phyloP scores from a whole-genome alignment of 176 grass and related monocot species.

The Triticum urartu region DNA sequence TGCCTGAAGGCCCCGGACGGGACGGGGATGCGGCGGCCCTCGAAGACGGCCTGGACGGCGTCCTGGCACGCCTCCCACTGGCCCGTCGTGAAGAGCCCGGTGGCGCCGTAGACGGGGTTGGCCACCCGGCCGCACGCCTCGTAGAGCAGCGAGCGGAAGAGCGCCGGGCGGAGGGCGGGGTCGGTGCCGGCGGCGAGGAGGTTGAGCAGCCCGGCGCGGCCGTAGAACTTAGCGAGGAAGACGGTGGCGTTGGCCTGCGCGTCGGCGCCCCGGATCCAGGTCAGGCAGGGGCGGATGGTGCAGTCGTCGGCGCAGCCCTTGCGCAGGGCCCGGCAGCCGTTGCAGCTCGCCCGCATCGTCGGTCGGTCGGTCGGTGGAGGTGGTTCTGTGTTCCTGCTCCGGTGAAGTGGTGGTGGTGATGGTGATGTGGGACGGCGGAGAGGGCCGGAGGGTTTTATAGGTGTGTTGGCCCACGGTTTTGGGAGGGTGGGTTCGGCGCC shows the following conservation, averaged over 20 bases:
- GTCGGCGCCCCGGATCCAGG: slow-evolving; percentile 59
- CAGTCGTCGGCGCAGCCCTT: slow-evolving; percentile 58
- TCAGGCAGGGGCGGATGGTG: slow-evolving; percentile 63
- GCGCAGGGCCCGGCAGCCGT: slow-evolving; percentile 64
- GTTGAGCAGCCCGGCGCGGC: slow-evolving; percentile 68
- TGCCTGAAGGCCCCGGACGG: slow-evolving; percentile 27
- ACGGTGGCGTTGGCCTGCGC: slow-evolving; percentile 75
- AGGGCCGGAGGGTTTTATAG: slow-evolving; percentile 8
- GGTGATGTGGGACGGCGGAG: no score
- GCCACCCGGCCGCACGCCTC: slow-evolving; percentile 62
- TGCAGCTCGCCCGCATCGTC: slow-evolving; percentile 66
- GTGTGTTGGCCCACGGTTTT: slow-evolving; percentile 39
- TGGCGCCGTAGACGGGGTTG: slow-evolving; percentile 62
- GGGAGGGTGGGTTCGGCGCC: slow-evolving; percentile 37
- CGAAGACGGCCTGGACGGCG: slow-evolving; percentile 64
- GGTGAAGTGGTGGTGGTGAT: no score
- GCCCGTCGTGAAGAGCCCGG: slow-evolving; percentile 53
- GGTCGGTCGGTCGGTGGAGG: no score
- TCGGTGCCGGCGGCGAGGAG: slow-evolving; percentile 48
- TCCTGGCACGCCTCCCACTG: slow-evolving; percentile 56
- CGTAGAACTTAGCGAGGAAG: slow-evolving; percentile 85
- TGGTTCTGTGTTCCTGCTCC: no score
- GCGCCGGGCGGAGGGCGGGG: slow-evolving; percentile 36
- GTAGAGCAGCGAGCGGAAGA: slow-evolving; percentile 53
- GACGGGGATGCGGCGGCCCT: slow-evolving; percentile 41